Evolutionary conservation across 2,329 filamentous ascomycete species (phyloP).

Genomic region (Epichloe bromicola): DNA sequence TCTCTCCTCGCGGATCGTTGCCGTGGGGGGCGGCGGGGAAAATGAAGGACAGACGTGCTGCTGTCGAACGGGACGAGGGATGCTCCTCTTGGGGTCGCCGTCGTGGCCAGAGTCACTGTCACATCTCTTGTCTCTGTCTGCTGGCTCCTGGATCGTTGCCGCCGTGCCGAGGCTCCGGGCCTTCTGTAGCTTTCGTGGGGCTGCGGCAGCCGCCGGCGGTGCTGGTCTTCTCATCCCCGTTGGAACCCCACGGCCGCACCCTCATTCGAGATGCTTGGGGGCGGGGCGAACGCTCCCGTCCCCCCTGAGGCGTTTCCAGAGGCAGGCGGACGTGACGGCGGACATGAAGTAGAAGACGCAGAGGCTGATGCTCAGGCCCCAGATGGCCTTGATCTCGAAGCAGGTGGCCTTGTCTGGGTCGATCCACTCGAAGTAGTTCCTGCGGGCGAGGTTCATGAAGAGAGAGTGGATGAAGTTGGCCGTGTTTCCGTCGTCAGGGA

Average conservation of each 20-base stretch:
- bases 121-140: constrained; percentile 18
- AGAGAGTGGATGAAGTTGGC: constrained; percentile 32
- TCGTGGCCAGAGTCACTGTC: constrained; percentile 20
- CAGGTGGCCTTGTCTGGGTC: constrained; percentile 51
- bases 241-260: constrained; percentile 31
- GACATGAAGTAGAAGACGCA: constrained; percentile 59
- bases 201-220: constrained; percentile 1
- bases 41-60: constrained; percentile 14
- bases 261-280: constrained; percentile 38
- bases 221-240: constrained; percentile 4
- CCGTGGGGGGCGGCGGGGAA: constrained; percentile 22
- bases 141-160: constrained; percentile 19
- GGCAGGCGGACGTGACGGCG: constrained; percentile 40
- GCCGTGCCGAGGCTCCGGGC: constrained; percentile 24
- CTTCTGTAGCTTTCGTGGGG: constrained; percentile 11
- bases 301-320: constrained; percentile 48
- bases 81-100: constrained; percentile 15
- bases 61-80: constrained; percentile 7
- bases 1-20: constrained; percentile 15
- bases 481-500: constrained; percentile 29
- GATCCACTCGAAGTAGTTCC: constrained; percentile 30
- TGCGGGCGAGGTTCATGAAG: constrained; percentile 24
- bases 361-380: constrained; percentile 72
- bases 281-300: constrained; percentile 15
- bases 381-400: constrained; percentile 74